Evolutionary conservation across 1,284 basidiomycete species (phyloP), one percentile per base, ranked within the genome.

Genomic region (Termitomyces sp.): DNA sequence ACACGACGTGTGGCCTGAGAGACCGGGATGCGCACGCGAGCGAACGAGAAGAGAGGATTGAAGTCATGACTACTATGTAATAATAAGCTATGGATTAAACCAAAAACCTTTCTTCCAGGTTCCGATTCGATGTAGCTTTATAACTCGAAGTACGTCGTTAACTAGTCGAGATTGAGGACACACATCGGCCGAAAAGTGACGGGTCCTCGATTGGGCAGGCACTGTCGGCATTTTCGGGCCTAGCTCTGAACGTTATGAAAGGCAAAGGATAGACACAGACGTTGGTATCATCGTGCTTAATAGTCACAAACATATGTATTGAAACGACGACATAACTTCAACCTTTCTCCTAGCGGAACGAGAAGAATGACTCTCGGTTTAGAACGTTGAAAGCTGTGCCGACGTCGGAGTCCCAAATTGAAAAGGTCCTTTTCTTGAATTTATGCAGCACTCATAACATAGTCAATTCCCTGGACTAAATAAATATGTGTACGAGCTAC

Each of bases 1-100:
- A 54, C 53, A 42, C 48, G 41, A 50, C 48, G 10, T 45, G 48
- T 21, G 26, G n/a, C 33, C 40, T 54, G 12, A 54, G 24, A 9
- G 53, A 31, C 21, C 40, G 53, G 2, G 28, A 42, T 2, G 8
- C 21, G 31, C 17, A 34, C 10, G 19, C 38, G 17, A 51, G 19
- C 9, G 38, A 41, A 9, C 50, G 40, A 15, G 40, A 41, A 7
- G 49, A 50, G 30, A 50, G 7, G 5, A 50, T 24, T 6, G 31
- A 51, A 33, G 50, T 26, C 47, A 48, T 48, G 7, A 13, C 5
- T 15, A 26, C 24, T 43, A 13, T 3, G 12, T 12, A 13, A 21
- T 40, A 15, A 42, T n/a, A n/a, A n/a, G 5, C 9, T 36, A 28
- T 38, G 6, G 17, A 43, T 24, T 28, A 43, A 10, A 1, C 47